Evolutionary conservation across 208 protist genomes (phyloP).

Genomic region (Crithidia bombi): DNA sequence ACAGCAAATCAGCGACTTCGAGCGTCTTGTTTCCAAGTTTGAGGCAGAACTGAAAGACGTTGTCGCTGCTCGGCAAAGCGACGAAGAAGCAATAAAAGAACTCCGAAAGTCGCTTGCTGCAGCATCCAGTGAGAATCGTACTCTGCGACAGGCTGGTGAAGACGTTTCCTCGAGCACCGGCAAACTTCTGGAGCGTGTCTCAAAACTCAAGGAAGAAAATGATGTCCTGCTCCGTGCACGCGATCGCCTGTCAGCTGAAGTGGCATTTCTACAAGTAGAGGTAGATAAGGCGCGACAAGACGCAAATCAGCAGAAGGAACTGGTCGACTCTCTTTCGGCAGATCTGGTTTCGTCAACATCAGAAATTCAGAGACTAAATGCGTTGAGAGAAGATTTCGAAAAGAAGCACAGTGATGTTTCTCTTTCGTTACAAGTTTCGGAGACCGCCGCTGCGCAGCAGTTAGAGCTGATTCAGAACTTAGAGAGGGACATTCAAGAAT

Average conservation of each 20-base stretch:
- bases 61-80: slow-evolving; percentile 20
- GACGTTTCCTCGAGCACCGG: slow-evolving; percentile 43
- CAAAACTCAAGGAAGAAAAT: slow-evolving; percentile 41
- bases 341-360: slow-evolving; percentile 2
- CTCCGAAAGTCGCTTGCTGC: slow-evolving; percentile 28
- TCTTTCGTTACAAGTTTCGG: slow-evolving; percentile 4
- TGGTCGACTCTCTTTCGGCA: slow-evolving; percentile 1
- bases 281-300: neutral
- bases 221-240: slow-evolving; percentile 18
- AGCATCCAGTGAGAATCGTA: slow-evolving; percentile 27
- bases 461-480: slow-evolving; percentile 46
- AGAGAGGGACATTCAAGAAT: slow-evolving; percentile 46
- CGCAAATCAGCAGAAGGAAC: neutral
- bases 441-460: slow-evolving; percentile 39
- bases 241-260: slow-evolving; percentile 1
- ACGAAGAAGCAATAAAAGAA: slow-evolving; percentile 32
- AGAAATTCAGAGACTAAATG: neutral
- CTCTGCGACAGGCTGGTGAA: slow-evolving; percentile 27
- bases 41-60: slow-evolving; percentile 49
- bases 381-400: neutral
- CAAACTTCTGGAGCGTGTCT: slow-evolving; percentile 30
- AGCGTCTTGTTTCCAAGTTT: slow-evolving; percentile 52
- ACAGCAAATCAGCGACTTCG: slow-evolving; percentile 45
- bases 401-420: neutral
- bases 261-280: neutral